Conservation (phyloP, 75 land plant genomes). For the Adiantum capillusveneris region DNA sequence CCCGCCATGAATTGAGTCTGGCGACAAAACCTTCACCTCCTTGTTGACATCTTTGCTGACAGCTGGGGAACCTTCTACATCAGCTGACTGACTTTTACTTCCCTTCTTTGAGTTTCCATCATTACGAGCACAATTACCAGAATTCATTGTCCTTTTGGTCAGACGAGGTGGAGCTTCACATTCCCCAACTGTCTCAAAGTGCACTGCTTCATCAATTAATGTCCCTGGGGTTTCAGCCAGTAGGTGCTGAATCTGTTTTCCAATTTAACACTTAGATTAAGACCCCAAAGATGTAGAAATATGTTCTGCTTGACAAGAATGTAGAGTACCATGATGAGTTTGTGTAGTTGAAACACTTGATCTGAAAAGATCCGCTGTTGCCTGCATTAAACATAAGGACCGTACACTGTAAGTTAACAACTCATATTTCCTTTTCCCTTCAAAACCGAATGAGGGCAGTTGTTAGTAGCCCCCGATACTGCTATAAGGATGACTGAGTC, state of each 20-base stretch:
- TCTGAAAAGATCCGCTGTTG: conserved; percentile 52
- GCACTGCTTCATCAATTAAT: neutral
- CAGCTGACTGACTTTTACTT: neutral
- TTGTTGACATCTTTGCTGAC: neutral
- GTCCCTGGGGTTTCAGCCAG: conserved; percentile 8
- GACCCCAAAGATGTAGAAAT: too few relatives aligned
- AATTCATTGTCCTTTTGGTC: neutral
- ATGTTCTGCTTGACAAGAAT: too few relatives aligned
- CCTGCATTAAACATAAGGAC: conserved; percentile 18
- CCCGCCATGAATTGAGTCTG: neutral
- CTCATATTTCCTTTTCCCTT: too few relatives aligned
- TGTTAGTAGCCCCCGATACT: too few relatives aligned
- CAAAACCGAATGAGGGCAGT: too few relatives aligned
- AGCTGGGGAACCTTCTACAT: neutral
- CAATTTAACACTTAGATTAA: too few relatives aligned
- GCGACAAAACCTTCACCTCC: neutral
- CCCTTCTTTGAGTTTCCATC: too few relatives aligned
- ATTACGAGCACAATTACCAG: neutral
- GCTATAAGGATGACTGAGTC: too few relatives aligned
- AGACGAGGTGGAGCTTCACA: neutral
- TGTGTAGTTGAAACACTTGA: conserved; percentile 65
- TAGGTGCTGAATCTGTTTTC: conserved; percentile 15
- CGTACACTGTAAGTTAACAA: too few relatives aligned
- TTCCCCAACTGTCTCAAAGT: neutral
- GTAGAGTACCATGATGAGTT: conserved; percentile 41